Percentiles rank a stretch among this genome's conserved stretches.
Conservation (phyloP, 805 yeast genomes). For the Clavispora fructus region DNA sequence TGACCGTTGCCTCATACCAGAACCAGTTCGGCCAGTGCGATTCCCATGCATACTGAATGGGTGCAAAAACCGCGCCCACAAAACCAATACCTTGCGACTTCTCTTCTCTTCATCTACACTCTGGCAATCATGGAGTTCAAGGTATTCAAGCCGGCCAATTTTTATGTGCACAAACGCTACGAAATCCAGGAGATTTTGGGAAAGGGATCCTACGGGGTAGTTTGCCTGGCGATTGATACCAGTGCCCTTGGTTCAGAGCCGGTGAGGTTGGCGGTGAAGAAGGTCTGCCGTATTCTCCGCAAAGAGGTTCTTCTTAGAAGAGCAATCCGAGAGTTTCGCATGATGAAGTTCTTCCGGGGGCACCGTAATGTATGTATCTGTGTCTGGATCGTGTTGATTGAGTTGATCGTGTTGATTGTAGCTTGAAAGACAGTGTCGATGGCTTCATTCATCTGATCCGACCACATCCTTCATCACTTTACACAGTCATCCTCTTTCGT, state of each 20-base stretch:
- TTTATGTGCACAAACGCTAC: slow-evolving; percentile 60
- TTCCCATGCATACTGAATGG: background rate
- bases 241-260: slow-evolving; percentile 22
- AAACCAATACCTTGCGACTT: background rate
- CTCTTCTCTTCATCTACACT: background rate
- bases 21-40: too few relatives aligned
- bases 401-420: too few relatives aligned
- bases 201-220: slow-evolving; percentile 83
- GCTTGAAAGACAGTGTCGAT: too few relatives aligned
- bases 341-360: slow-evolving; percentile 80
- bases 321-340: slow-evolving; percentile 76
- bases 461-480: too few relatives aligned
- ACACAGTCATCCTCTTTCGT: too few relatives aligned
- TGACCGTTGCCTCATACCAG: too few relatives aligned
- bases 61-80: background rate
- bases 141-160: slow-evolving; percentile 27
- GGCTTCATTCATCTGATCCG: too few relatives aligned
- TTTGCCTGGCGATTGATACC: slow-evolving; percentile 67
- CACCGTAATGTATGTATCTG: slow-evolving; percentile 56
- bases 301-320: slow-evolving; percentile 66
- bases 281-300: slow-evolving; percentile 64
- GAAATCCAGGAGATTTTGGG: slow-evolving; percentile 58
- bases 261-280: slow-evolving; percentile 67
- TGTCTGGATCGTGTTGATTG: too few relatives aligned
- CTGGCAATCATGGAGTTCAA: slow-evolving; percentile 6